Percentiles rank a stretch among this genome's conserved stretches.
Evolutionary conservation across 208 protist species (phyloP).

Genomic region (Leishmania aethiopica): DNA sequence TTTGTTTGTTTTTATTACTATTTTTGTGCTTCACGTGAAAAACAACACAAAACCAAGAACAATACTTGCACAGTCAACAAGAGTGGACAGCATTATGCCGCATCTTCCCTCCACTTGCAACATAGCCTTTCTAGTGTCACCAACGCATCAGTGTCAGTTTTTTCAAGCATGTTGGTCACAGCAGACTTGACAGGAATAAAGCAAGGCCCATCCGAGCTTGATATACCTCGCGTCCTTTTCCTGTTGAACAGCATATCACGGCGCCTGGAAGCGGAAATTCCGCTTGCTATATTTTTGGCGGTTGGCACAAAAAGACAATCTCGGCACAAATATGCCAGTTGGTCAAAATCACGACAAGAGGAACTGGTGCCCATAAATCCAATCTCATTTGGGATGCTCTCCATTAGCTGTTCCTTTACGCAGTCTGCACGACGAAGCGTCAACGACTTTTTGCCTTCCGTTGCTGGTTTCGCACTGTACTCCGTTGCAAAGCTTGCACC

Average conservation of each 20-base stretch:
- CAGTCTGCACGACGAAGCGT: conserved; percentile 14
- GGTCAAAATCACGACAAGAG: conserved; percentile 75
- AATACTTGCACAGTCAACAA: conserved; percentile 1
- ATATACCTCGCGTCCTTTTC: conserved; percentile 37
- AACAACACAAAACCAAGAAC: not conserved
- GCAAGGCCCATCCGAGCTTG: conserved; percentile 31
- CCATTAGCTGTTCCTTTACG: conserved; percentile 36
- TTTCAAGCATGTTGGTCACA: conserved; percentile 28
- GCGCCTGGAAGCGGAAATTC: conserved; percentile 8
- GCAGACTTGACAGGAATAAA: conserved; percentile 34
- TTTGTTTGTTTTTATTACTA: not conserved
- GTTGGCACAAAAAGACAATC: conserved; percentile 48
- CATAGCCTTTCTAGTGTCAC: conserved; percentile 28
- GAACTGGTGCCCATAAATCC: conserved; percentile 56
- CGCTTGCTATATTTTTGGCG: conserved; percentile 4
- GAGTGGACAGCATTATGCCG: not conserved
- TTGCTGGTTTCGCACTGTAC: not conserved
- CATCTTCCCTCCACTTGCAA: conserved; percentile 20
- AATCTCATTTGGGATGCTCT: conserved; percentile 65
- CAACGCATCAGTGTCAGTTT: conserved; percentile 1
- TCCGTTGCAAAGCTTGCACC: not conserved
- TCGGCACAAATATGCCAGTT: conserved; percentile 66
- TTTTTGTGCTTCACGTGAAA: not conserved
- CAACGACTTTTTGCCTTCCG: conserved; percentile 22
- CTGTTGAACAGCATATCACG: conserved; percentile 52